Base-by-base conservation (phyloP, 1,139 yeast species). In the Lodderomyces orthopsilosis region DNA sequence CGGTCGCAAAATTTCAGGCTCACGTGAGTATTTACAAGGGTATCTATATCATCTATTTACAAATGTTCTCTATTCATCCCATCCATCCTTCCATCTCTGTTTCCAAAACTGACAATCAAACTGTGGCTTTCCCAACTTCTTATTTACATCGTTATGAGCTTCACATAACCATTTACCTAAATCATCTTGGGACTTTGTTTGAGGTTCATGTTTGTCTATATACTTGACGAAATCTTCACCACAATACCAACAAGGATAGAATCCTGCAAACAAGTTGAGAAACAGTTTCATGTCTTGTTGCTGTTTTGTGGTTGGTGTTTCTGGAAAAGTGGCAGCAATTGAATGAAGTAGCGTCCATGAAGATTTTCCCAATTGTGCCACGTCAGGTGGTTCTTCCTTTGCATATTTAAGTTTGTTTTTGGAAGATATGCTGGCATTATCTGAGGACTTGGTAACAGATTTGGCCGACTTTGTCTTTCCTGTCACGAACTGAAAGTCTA, bases 161-260 rank as follows among this genome's bases (percentile, higher is more conserved):
- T 83, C 85, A 65, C 98, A 94, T 45, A 93, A 68, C 99, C 99
- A 93, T 52, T 66, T 72, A 1, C 97, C 95, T 53, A 93, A 79
- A 44, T 81, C 85, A 42, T 89, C 95, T 55, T 87, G 89, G 9
- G 81, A 77, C 10, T 65, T 70, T 4, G 85, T 89, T 47, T 73
- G 71, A 5, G 96, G 95, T 51, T 81, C 81, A 51, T 85, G 72
- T 45, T 63, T 67, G 26, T 62, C 61, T 38, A 88, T 70, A 65
- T 87, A 90, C 22, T 65, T 64, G 44, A 80, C 75, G 62, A 94
- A 88, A 59, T 91, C 98, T 38, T 78, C 79, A 0, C 95, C 97
- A 66, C 98, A 94, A 67, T 79, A 83, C 87, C 94, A 85, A 63
- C 98, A 93, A 1, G 99, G 99, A 57, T 93, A 93, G 39, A 91